A percentile compares a stretch with the other conserved stretches of the same genome.
These are phyloP conservation scores for Verticillium alfalfae DNA, from an alignment of 2,329 filamentous ascomycete genomes.

Conservation along the genomic window DNA sequence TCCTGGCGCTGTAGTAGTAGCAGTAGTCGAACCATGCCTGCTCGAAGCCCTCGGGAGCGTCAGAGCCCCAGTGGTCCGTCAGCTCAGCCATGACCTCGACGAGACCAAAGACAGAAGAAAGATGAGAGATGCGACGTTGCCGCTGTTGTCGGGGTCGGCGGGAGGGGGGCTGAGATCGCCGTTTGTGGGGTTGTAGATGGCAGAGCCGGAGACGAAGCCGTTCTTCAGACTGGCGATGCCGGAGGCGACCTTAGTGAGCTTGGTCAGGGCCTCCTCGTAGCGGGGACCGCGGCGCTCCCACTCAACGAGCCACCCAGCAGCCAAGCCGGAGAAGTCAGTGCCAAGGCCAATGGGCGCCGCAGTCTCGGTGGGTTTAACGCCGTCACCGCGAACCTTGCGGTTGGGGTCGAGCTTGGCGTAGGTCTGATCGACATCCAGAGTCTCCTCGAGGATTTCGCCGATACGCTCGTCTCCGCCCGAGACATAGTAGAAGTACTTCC, in stretches of 20 bases:
- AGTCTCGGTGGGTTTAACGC: constrained; percentile 37
- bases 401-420: constrained; percentile 49
- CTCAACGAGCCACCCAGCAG: constrained; percentile 52
- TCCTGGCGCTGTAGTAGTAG: constrained; percentile 46
- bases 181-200: constrained; percentile 42
- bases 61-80: constrained; percentile 39
- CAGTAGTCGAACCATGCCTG: constrained; percentile 55
- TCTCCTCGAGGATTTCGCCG: constrained; percentile 47
- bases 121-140: constrained; percentile 48
- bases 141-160: constrained; percentile 44
- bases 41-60: constrained; percentile 42
- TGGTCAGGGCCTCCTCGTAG: constrained; percentile 45
- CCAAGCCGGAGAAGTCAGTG: constrained; percentile 54
- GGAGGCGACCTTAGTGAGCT: constrained; percentile 39
- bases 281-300: constrained; percentile 51
- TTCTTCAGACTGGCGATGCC: constrained; percentile 51
- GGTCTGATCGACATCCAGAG: constrained; percentile 45
- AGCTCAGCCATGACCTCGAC: constrained; percentile 53
- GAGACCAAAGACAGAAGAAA: constrained; percentile 53
- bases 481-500: constrained; percentile 51
- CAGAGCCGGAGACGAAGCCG: constrained; percentile 53
- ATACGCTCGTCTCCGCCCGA: constrained; percentile 52
- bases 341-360: constrained; percentile 46
- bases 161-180: constrained; percentile 47
- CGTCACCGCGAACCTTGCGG: constrained; percentile 52